These are phyloP conservation scores for Candida schatavii DNA, from an alignment of 805 yeast genomes.

Conservation along the genomic window DNA sequence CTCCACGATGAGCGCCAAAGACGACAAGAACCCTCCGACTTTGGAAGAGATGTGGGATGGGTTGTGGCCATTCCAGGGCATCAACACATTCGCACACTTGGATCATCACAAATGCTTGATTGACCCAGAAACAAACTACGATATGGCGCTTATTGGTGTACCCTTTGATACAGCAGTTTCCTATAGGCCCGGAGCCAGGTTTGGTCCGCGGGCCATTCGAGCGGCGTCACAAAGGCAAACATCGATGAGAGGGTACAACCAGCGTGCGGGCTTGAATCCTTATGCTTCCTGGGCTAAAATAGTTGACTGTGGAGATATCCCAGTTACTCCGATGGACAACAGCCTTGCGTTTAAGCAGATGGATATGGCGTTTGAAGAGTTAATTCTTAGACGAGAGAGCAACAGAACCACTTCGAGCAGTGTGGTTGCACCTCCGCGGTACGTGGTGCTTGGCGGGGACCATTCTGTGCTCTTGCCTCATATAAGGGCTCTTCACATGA, in stretches of 20 bases:
- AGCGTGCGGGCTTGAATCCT: slow-evolving; percentile 57
- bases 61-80: slow-evolving; percentile 70
- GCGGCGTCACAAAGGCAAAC: slow-evolving; percentile 71
- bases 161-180: slow-evolving; percentile 84
- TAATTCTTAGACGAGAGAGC: slow-evolving; percentile 42
- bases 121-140: slow-evolving; percentile 48
- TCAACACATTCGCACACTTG: slow-evolving; percentile 73
- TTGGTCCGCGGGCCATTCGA: slow-evolving; percentile 75
- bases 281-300: slow-evolving; percentile 48
- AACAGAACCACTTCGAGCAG: slow-evolving; percentile 9
- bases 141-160: slow-evolving; percentile 72
- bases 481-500: slow-evolving; percentile 56
- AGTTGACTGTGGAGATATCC: slow-evolving; percentile 57
- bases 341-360: slow-evolving; percentile 50
- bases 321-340: slow-evolving; percentile 60
- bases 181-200: slow-evolving; percentile 78
- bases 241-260: slow-evolving; percentile 65
- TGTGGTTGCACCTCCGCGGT: slow-evolving; percentile 47
- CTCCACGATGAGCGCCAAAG: background rate
- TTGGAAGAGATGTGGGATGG: slow-evolving; percentile 69
- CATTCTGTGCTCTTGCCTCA: slow-evolving; percentile 76
- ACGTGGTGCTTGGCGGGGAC: slow-evolving; percentile 79
- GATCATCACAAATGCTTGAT: slow-evolving; percentile 58
- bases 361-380: slow-evolving; percentile 53
- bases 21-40: slow-evolving; percentile 23